Conservation (phyloP, 176 grass and related monocot species). For the Cocos nucifera region DNA sequence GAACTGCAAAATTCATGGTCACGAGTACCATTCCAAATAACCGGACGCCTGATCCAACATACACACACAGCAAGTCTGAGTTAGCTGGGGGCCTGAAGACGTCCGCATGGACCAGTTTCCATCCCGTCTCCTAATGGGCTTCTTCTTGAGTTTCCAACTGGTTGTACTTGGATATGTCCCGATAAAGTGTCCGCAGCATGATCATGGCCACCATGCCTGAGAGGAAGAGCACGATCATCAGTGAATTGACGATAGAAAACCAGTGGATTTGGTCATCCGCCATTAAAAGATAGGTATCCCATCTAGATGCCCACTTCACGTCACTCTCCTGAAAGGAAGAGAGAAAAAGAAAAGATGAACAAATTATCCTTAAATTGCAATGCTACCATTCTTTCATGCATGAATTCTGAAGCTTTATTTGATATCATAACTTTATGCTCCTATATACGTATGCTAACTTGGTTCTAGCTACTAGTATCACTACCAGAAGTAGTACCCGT, state of each 20-base stretch:
- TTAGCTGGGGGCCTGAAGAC: slow-evolving; percentile 63
- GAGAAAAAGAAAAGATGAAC: slow-evolving; percentile 6
- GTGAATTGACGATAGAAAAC: slow-evolving; percentile 93
- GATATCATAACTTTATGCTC: slow-evolving; percentile 2
- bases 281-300: slow-evolving; percentile 88
- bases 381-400: no score
- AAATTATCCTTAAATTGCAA: no score
- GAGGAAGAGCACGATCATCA: slow-evolving; percentile 95
- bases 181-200: slow-evolving; percentile 87
- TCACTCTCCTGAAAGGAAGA: slow-evolving; percentile 68
- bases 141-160: slow-evolving; percentile 87
- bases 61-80: slow-evolving; percentile 75
- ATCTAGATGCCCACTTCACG: slow-evolving; percentile 91
- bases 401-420: no score
- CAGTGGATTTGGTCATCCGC: slow-evolving; percentile 91
- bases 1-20: slow-evolving; percentile 83
- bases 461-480: slow-evolving; percentile 7
- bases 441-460: neutral
- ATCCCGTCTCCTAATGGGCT: slow-evolving; percentile 88
- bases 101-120: slow-evolving; percentile 89
- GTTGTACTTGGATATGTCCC: slow-evolving; percentile 90
- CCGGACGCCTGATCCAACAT: slow-evolving; percentile 77
- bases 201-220: slow-evolving; percentile 97
- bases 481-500: slow-evolving; percentile 1
- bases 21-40: slow-evolving; percentile 89